phyloP scores from a whole-genome alignment of 768 basidiomycete species.

The Suillus decipiens region DNA sequence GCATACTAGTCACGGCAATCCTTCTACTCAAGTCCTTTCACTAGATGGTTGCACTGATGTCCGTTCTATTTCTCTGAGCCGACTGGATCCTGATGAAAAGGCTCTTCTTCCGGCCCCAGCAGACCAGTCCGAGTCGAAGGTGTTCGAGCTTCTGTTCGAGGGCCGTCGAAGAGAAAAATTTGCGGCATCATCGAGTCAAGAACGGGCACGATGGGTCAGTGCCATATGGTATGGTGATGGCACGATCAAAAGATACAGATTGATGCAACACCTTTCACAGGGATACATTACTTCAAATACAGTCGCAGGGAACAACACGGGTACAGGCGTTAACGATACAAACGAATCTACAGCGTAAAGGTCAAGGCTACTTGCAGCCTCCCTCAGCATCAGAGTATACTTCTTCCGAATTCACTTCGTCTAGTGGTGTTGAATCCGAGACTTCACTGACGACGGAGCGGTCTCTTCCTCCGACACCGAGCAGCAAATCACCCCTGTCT shows the following conservation, averaged over 20 bases:
- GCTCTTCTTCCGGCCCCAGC: constrained; percentile 40
- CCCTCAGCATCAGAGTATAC: constrained; percentile 21
- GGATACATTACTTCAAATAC: constrained; percentile 52
- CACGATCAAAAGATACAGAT: neutral
- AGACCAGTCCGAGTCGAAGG: constrained; percentile 45
- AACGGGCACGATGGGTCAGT: constrained; percentile 74
- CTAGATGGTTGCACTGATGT: constrained; percentile 62
- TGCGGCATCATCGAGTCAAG: constrained; percentile 58
- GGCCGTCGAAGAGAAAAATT: constrained; percentile 57
- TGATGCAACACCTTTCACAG: constrained; percentile 33
- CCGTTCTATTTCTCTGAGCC: constrained; percentile 50
- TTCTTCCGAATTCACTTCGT: constrained; percentile 29
- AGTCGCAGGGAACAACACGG: constrained; percentile 1
- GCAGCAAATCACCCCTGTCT: constrained; percentile 27
- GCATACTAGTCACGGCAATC: constrained; percentile 41
- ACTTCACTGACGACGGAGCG: constrained; percentile 5
- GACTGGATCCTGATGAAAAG: constrained; percentile 47
- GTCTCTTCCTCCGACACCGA: constrained; percentile 26
- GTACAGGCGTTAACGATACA: constrained; percentile 15
- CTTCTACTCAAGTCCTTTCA: constrained; percentile 47
- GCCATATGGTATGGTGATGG: constrained; percentile 59
- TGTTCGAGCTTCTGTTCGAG: constrained; percentile 68
- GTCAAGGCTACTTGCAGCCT: constrained; percentile 11
- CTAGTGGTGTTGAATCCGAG: constrained; percentile 21
- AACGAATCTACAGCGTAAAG: constrained; percentile 19